Percentiles rank a stretch among this genome's conserved stretches.
Evolutionary conservation across 2,329 filamentous ascomycete genomes (phyloP).

Genomic region (Trematosphaeria pertusa): DNA sequence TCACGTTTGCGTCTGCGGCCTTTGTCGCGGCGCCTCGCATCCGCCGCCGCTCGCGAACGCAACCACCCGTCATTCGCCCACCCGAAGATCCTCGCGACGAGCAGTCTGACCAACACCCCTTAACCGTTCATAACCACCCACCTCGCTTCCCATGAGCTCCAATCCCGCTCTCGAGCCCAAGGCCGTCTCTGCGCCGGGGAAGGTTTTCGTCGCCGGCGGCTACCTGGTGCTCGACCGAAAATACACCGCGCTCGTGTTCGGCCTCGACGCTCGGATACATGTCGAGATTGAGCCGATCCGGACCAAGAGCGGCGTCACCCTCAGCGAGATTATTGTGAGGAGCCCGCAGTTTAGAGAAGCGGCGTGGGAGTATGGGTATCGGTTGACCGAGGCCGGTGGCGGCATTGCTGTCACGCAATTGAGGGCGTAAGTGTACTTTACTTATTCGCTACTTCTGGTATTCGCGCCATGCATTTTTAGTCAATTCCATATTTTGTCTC

Average conservation of each 20-base stretch:
- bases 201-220: slow-evolving; percentile 92
- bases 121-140: slow-evolving; percentile 18
- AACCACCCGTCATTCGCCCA: background rate
- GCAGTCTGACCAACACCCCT: background rate
- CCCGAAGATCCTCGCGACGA: slow-evolving; percentile 4
- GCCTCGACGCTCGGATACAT: slow-evolving; percentile 69
- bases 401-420: slow-evolving; percentile 83
- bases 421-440: slow-evolving; percentile 68
- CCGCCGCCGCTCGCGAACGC: slow-evolving; percentile 1
- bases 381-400: slow-evolving; percentile 72
- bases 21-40: background rate
- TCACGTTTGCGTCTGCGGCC: background rate
- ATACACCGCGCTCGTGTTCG: slow-evolving; percentile 77
- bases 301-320: slow-evolving; percentile 66
- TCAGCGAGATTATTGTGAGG: slow-evolving; percentile 79
- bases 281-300: slow-evolving; percentile 63
- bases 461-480: no score
- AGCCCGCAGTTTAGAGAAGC: slow-evolving; percentile 92
- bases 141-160: slow-evolving; percentile 41
- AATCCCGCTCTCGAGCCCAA: slow-evolving; percentile 28
- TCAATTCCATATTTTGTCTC: background rate
- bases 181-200: slow-evolving; percentile 86
- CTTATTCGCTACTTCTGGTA: background rate
- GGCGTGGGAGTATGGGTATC: slow-evolving; percentile 86
- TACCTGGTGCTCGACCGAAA: slow-evolving; percentile 91